Percentiles rank a stretch among this genome's conserved stretches.
Conservation (phyloP, 106 monocot species). For the Ottelia alismoides region DNA sequence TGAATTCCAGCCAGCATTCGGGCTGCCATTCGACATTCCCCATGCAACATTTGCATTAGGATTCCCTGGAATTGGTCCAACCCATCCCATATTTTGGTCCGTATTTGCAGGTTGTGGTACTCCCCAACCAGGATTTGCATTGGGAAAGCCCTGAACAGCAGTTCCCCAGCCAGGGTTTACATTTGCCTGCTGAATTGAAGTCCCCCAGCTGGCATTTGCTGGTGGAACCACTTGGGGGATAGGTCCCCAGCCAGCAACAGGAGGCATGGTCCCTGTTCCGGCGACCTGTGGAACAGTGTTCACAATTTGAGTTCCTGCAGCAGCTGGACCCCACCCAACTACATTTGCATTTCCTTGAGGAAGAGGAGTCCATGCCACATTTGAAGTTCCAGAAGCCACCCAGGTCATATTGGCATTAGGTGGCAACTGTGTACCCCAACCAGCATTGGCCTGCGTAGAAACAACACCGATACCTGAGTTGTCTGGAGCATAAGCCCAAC, state of each 20-base stretch:
- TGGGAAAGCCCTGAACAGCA: conserved; percentile 7
- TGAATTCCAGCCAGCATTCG: conserved; percentile 15
- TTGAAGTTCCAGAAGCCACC: conserved; percentile 5
- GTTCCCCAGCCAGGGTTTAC: conserved; percentile 12
- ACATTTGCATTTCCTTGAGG: conserved; percentile 33
- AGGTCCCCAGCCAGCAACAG: conserved; percentile 20
- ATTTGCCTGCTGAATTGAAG: conserved; percentile 13
- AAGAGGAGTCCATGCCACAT: conserved; percentile 17
- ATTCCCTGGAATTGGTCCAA: not conserved
- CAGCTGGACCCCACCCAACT: no score
- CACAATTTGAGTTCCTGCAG: no score
- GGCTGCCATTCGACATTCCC: conserved; percentile 20
- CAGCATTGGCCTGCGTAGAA: not conserved
- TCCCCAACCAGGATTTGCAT: conserved; percentile 7
- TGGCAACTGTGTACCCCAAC: conserved; percentile 4
- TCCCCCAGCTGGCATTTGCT: conserved; percentile 5
- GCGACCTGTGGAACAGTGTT: no score
- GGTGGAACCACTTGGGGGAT: conserved; percentile 14
- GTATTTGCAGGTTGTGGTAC: not conserved
- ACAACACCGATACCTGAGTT: not conserved
- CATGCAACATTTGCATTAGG: conserved; percentile 13
- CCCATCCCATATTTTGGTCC: not conserved
- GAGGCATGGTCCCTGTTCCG: no score
- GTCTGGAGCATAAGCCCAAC: not conserved
- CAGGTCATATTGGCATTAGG: not conserved